Conservation (phyloP, 2,329 filamentous ascomycete genomes). For the Aspergillus glaucus region DNA sequence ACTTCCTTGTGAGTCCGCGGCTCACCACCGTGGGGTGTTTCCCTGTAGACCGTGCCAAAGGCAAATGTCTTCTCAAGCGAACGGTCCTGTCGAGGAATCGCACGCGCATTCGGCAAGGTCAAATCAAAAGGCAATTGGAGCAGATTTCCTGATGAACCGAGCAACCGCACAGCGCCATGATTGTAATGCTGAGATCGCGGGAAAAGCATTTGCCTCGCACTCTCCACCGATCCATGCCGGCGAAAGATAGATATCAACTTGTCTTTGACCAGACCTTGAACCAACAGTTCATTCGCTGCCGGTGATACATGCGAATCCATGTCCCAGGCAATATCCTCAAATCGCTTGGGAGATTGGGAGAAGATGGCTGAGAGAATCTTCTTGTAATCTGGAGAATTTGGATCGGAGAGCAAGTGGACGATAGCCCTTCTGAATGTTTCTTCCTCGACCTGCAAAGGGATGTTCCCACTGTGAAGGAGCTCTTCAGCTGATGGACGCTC, state of each 20-base stretch:
- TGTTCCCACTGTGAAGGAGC: constrained; percentile 74
- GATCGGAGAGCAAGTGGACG: constrained; percentile 67
- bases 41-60: constrained; percentile 82
- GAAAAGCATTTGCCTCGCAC: constrained; percentile 67
- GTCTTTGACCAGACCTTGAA: constrained; percentile 68
- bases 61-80: constrained; percentile 71
- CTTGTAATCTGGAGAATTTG: constrained; percentile 78
- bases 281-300: constrained; percentile 50
- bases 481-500: constrained; percentile 77
- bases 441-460: constrained; percentile 88
- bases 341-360: constrained; percentile 64
- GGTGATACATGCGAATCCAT: constrained; percentile 54
- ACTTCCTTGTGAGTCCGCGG: constrained; percentile 80
- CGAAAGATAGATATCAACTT: constrained; percentile 73
- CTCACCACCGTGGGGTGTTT: constrained; percentile 70
- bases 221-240: constrained; percentile 81
- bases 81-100: constrained; percentile 62
- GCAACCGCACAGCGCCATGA: constrained; percentile 66
- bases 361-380: constrained; percentile 87
- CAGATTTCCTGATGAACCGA: constrained; percentile 79
- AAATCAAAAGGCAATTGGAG: constrained; percentile 92
- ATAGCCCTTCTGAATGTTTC: constrained; percentile 82
- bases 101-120: constrained; percentile 79
- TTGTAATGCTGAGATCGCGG: constrained; percentile 75
- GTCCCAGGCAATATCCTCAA: constrained; percentile 77